Evolutionary conservation across 2,329 filamentous ascomycete species (phyloP), one percentile per base, ranked within the genome.

Genomic region (Neoarthrinium moseri): DNA sequence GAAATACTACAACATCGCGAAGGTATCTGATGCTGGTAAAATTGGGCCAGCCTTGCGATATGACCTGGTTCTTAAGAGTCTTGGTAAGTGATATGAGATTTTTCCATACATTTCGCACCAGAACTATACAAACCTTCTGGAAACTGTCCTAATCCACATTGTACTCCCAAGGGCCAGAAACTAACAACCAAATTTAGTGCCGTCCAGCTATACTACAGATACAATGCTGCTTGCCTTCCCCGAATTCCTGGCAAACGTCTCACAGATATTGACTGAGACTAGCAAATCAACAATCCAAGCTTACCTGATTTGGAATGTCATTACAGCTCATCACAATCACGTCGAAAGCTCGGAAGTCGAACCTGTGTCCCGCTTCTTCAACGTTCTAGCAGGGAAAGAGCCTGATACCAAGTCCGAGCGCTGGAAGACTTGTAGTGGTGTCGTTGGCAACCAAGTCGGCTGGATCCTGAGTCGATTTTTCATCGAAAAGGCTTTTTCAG

Each of bases 381-480:
- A 86, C 54, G 71, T 77, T 36, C 70, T 87, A 5, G 70, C 72
- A 49, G 85, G 81, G 37, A 81, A 74, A 68, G 81, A 84, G 45
- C 76, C 82, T 1, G 73, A 85, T 42, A 78, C 82, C 2, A 73
- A 72, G 17, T 68, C 80, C 12, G 85, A 88, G 56, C 74, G 84
- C 39, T 87, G 84, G 84, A 74, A 83, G 54, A 82, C 73, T 6
- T 89, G 85, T 54, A 73, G 87, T 22, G 60, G 60, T 6, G 71
- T 75, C 26, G 73, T 84, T 5, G 81, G 86, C 51, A 61, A 64
- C 18, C 75, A 77, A 5, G 61, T 89, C 18, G 78, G 78, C 3
- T 89, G 84, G 84, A 83, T 86, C 39, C 66, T 87, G 13, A 85
- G 83, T 57, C 79, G 83, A 18, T 88, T 89, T 67, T 90, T 84